Base-by-base conservation (phyloP, 805 yeast genomes). In the Candida morakotiae region DNA sequence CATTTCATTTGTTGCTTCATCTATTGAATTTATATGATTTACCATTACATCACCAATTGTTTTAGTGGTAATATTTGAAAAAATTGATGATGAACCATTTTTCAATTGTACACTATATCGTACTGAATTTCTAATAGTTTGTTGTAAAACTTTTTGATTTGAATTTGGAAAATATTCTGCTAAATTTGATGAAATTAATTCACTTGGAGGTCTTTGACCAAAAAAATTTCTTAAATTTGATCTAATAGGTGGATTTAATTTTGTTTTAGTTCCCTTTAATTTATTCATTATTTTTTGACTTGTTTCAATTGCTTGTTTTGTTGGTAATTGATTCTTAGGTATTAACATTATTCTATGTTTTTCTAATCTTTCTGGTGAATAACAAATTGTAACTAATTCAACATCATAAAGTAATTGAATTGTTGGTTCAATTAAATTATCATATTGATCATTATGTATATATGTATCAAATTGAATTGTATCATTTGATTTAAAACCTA, bases 201-300 rank as follows among this genome's bases (percentile, higher is more conserved):
- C 95, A 42, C 93, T 81, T 1, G 98, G 89, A 5, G 98, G 98
- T 52, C 98, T 71, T 57, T 87, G 96, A 17, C 94, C 94, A 58
- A 82, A 81, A 41, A 85, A 73, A 38, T 65, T 69, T 39, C 76
- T 67, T 48, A 73, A 43, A 2, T 56, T 50, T 28, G 47, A 28
- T 34, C 38, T 24, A 13, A 23, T 7, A 5, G 9, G 6, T 5
- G 10, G 14, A 11, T 24, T 24, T 11, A 5, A 11, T 16, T 3
- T 24, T 7, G 9, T 16, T 4, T 17, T 13, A 18, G 25, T 9
- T 27, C 25, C 25, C 6, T 23, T 27, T 7, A 13, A 13, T 9
- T 21, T 9, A 3, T 11, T 15, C 49, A 58, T 60, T 38, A 75
- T 62, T 33, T 69, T 70, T 40, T 68, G 69, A 2, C 85, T 79